A percentile compares a stretch with the other conserved stretches of the same genome.
These are phyloP conservation scores for Themeda triandra DNA, from an alignment of 176 grass and related monocot genomes.

Conservation along the genomic window DNA sequence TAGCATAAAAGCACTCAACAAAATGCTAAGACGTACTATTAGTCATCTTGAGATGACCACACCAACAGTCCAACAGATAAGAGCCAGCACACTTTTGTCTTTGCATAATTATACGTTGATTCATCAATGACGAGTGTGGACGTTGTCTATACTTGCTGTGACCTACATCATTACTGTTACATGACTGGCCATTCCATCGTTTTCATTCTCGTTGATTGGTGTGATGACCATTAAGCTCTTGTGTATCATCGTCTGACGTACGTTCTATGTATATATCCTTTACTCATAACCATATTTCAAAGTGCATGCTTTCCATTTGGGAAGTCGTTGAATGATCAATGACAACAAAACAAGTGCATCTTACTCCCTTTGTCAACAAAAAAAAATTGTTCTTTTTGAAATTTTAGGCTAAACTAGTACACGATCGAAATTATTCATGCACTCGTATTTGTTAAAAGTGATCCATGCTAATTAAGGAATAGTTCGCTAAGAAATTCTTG, in stretches of 20 bases:
- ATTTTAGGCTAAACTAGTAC: no score
- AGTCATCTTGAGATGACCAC: conserved; percentile 15
- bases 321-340: not conserved
- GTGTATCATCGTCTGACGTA: conserved; percentile 30
- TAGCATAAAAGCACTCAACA: no score
- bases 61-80: not conserved
- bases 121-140: not conserved
- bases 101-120: not conserved
- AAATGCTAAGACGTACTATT: no score
- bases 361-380: no score
- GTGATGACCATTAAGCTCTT: conserved; percentile 28
- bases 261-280: not conserved
- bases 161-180: conserved; percentile 1
- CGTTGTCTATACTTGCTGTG: conserved; percentile 14
- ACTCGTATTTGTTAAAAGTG: no score
- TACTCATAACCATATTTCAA: not conserved
- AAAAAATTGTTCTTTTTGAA: no score
- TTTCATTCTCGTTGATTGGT: not conserved
- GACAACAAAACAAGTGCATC: not conserved
- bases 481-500: no score
- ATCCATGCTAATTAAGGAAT: no score
- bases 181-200: not conserved
- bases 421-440: no score
- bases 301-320: not conserved
- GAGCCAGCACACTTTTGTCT: not conserved